These are phyloP conservation scores for Aspergillus japonicus DNA, from an alignment of 2,329 filamentous ascomycete genomes.

Conservation along the genomic window DNA sequence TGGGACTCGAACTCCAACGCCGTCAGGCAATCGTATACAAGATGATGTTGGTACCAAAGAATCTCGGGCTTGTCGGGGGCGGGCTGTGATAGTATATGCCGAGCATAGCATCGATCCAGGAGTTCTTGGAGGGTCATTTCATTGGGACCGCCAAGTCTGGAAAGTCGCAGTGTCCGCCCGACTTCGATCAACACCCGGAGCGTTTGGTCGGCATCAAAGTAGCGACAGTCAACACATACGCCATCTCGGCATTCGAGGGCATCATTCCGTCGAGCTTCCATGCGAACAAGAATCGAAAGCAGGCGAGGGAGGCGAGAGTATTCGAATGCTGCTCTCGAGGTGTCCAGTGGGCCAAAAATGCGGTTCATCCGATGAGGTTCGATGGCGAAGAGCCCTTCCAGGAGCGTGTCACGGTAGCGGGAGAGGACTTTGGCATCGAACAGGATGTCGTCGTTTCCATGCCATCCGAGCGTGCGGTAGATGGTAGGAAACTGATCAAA, in stretches of 20 bases:
- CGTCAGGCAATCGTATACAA: background rate
- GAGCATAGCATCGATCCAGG: background rate
- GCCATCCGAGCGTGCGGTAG: background rate
- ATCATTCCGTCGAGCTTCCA: background rate
- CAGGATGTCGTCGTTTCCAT: background rate
- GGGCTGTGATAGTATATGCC: background rate
- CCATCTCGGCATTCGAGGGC: background rate
- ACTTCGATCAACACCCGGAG: background rate
- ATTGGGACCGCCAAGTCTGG: background rate
- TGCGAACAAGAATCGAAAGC: background rate
- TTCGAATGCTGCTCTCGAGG: background rate
- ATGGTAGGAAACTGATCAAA: background rate
- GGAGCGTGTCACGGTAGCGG: background rate
- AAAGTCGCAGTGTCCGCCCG: background rate
- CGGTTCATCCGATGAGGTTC: background rate
- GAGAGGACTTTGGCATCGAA: background rate
- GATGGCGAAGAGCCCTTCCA: background rate
- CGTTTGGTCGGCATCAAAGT: background rate
- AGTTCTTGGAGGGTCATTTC: background rate
- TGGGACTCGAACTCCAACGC: background rate
- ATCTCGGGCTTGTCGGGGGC: background rate
- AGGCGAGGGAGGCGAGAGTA: background rate
- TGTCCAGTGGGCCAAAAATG: background rate
- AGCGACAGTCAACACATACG: background rate
- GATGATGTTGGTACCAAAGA: background rate